Percentiles rank a stretch among this genome's conserved stretches.
Evolutionary conservation across 2,329 filamentous ascomycete species (phyloP).

Genomic region (Lizonia empirigonia): DNA sequence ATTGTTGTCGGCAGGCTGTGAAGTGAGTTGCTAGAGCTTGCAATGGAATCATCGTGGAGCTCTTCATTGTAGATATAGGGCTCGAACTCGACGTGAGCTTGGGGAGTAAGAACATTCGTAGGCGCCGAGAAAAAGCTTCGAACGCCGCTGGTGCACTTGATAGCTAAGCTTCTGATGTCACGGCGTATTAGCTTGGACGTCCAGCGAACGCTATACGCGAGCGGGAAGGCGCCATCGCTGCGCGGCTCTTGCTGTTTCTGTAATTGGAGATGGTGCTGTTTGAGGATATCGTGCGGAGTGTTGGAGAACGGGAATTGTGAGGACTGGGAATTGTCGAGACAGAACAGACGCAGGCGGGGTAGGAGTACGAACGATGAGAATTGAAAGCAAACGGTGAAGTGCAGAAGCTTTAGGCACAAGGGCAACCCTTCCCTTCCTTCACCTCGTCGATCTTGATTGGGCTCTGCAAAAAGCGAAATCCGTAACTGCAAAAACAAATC

Average conservation of each 20-base stretch:
- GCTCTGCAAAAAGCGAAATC: no score
- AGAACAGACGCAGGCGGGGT: not conserved
- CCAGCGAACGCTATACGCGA: conserved; percentile 14
- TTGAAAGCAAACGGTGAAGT: not conserved
- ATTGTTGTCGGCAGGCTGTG: not conserved
- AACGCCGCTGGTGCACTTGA: conserved; percentile 2
- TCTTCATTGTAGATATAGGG: not conserved
- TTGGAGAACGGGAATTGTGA: not conserved
- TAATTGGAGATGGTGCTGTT: not conserved
- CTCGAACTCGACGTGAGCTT: not conserved
- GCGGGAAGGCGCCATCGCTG: no score
- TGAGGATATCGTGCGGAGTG: not conserved
- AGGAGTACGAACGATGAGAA: not conserved
- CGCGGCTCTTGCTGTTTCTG: no score
- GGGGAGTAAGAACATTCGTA: not conserved
- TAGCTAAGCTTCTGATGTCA: conserved; percentile 23
- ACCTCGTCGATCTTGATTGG: no score
- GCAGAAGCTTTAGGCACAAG: not conserved
- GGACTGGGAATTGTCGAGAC: not conserved
- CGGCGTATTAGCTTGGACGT: conserved; percentile 25
- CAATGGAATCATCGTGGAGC: not conserved
- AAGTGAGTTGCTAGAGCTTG: not conserved
- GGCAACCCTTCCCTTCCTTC: no score
- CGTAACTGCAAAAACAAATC: no score
- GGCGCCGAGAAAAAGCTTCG: not conserved